Conservation (phyloP, 1,139 yeast genomes). For the Zygosaccharomyces pseudobailii region DNA sequence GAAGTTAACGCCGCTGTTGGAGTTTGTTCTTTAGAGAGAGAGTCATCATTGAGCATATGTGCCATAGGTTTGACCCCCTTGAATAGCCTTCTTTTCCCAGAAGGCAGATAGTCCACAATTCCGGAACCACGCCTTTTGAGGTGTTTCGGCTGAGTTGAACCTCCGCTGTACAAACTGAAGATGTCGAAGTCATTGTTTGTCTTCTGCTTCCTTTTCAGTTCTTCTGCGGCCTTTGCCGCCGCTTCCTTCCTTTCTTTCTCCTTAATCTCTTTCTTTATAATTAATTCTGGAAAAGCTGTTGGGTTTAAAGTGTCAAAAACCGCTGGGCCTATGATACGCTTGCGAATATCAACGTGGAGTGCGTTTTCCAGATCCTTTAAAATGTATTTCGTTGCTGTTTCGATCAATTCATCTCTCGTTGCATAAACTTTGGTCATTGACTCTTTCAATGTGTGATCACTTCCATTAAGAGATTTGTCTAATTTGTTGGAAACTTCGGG, state of each 20-base stretch:
- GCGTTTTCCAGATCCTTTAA: constrained; percentile 61
- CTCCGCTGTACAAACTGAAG: constrained; percentile 30
- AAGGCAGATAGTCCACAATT: constrained; percentile 7
- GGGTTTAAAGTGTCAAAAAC: constrained; percentile 60
- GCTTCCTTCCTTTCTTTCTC: constrained; percentile 31
- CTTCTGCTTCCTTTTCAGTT: constrained; percentile 15
- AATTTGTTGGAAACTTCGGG: constrained; percentile 7
- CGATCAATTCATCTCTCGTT: constrained; percentile 35
- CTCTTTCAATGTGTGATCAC: constrained; percentile 7
- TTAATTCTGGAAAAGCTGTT: constrained; percentile 51
- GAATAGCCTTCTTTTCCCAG: constrained; percentile 13
- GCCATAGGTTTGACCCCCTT: constrained; percentile 50
- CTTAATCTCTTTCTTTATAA: constrained; percentile 41
- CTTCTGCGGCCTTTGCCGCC: constrained; percentile 24
- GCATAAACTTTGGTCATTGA: constrained; percentile 13
- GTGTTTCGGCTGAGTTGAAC: constrained; percentile 16
- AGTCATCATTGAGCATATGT: constrained; percentile 60
- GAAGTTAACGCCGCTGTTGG: constrained; percentile 14
- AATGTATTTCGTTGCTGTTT: constrained; percentile 57
- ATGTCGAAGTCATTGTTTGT: constrained; percentile 28
- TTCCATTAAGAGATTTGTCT: not conserved
- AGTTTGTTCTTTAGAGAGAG: constrained; percentile 23
- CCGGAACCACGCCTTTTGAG: constrained; percentile 17
- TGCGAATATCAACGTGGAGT: constrained; percentile 68
- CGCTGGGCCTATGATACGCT: constrained; percentile 67